Conservation (phyloP, 2,329 filamentous ascomycete genomes). For the Cladosporium cucumerinum region DNA sequence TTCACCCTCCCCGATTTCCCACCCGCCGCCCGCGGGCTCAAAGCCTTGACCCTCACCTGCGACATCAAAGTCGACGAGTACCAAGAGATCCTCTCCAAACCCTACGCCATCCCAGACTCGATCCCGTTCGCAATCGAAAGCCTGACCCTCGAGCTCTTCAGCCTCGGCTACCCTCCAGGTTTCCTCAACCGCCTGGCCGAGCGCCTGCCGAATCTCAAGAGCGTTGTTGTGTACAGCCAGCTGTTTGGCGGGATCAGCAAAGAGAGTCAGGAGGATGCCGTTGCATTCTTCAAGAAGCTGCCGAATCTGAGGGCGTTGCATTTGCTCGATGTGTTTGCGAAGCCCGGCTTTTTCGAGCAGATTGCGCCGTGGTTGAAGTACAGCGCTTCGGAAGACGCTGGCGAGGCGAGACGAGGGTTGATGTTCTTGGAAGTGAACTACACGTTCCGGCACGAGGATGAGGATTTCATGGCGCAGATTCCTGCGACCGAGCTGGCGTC, state of each 20-base stretch:
- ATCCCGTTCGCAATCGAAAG: constrained; percentile 42
- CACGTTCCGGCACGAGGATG: constrained; percentile 45
- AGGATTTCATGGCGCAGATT: constrained; percentile 42
- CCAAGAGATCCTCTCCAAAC: constrained; percentile 36
- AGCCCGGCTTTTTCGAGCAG: constrained; percentile 40
- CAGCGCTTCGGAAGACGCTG: constrained; percentile 29
- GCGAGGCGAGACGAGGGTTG: constrained; percentile 32
- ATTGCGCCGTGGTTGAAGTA: constrained; percentile 32
- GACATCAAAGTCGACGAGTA: constrained; percentile 50
- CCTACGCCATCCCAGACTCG: constrained; percentile 35
- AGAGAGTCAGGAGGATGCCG: constrained; percentile 39
- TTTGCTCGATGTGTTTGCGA: constrained; percentile 47
- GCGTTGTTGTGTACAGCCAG: constrained; percentile 46
- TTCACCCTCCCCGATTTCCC: constrained; percentile 48
- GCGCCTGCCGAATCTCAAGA: constrained; percentile 41
- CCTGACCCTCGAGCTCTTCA: constrained; percentile 50
- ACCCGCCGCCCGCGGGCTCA: constrained; percentile 41
- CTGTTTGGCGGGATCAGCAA: constrained; percentile 44
- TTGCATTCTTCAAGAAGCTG: constrained; percentile 40
- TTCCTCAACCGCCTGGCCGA: constrained; percentile 42
- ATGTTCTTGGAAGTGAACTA: constrained; percentile 48
- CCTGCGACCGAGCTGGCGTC: constrained; percentile 37
- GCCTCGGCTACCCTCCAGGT: constrained; percentile 45
- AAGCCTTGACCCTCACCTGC: constrained; percentile 47
- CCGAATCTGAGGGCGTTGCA: constrained; percentile 42